Evolutionary conservation across 768 basidiomycete species (phyloP).

Genomic region (Suillus tomentosus): DNA sequence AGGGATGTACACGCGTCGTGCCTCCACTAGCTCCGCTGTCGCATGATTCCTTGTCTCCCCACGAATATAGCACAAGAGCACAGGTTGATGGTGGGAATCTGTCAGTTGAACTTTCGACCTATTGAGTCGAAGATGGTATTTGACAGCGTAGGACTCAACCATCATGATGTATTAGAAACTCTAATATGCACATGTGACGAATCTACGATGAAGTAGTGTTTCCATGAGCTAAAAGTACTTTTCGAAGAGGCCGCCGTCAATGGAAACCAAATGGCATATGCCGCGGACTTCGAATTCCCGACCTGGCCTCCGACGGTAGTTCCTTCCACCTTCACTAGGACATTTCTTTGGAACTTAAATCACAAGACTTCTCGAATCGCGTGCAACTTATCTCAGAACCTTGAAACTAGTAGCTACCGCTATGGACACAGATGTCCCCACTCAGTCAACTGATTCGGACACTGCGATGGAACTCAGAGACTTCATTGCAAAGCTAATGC

Average conservation of each 20-base stretch:
- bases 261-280: neutral
- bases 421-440: constrained; percentile 3
- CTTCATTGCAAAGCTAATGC: constrained; percentile 33
- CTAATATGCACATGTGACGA: neutral
- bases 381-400: neutral
- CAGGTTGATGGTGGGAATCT: too few species aligned
- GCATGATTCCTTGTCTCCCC: neutral
- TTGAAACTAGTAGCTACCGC: neutral
- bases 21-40: neutral
- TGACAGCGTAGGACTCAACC: neutral
- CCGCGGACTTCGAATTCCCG: neutral
- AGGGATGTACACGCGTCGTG: neutral
- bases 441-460: constrained; percentile 8
- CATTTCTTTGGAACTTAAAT: neutral
- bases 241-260: neutral
- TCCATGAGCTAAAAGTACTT: neutral
- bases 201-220: neutral
- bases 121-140: neutral
- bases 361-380: neutral
- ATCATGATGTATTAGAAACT: neutral
- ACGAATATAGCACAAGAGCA: neutral
- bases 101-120: neutral
- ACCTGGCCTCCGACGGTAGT: neutral
- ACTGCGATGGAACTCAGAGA: constrained; percentile 23
- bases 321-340: neutral